Evolutionary conservation across 225 moss, liverwort and hornwort genomes (phyloP).

Genomic region (Bryoerythrophyllum caledonicum): DNA sequence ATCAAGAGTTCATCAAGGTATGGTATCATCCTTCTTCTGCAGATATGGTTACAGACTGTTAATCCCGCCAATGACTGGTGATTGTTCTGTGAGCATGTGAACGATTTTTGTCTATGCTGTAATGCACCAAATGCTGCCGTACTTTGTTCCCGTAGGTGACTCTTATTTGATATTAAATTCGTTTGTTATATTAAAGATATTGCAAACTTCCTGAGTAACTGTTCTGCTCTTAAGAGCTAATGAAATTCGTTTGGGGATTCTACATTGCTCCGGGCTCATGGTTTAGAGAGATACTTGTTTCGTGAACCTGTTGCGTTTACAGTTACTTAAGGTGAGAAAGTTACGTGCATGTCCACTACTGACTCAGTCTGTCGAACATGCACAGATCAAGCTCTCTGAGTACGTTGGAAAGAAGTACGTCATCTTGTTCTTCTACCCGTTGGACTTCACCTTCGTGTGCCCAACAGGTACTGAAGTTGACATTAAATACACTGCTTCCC

Average conservation of each 20-base stretch:
- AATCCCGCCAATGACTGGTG: conserved; percentile 13
- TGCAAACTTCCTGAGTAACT: not conserved
- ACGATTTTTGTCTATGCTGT: conserved; percentile 18
- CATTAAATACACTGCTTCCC: not conserved
- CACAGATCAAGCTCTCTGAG: conserved; percentile 96
- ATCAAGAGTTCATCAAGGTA: conserved; percentile 96
- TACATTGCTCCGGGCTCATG: not conserved
- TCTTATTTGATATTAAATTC: not conserved
- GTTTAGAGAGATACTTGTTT: not conserved
- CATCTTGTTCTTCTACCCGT: conserved; percentile 92
- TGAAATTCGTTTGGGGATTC: not conserved
- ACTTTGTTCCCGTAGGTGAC: conserved; percentile 25
- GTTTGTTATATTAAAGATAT: not conserved
- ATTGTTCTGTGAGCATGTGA: conserved; percentile 32
- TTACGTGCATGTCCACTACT: not conserved
- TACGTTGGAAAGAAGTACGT: conserved; percentile 98
- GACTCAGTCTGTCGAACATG: not conserved
- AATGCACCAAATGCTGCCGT: conserved; percentile 20
- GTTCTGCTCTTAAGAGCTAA: not conserved
- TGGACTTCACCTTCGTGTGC: conserved; percentile 98
- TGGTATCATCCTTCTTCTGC: not conserved
- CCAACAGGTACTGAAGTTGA: conserved; percentile 54
- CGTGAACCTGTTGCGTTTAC: not conserved
- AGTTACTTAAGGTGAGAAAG: not conserved
- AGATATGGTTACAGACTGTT: not conserved